These are phyloP conservation scores for Hypericum perforatum DNA, from an alignment of 345 rosid genomes.

Conservation along the genomic window DNA sequence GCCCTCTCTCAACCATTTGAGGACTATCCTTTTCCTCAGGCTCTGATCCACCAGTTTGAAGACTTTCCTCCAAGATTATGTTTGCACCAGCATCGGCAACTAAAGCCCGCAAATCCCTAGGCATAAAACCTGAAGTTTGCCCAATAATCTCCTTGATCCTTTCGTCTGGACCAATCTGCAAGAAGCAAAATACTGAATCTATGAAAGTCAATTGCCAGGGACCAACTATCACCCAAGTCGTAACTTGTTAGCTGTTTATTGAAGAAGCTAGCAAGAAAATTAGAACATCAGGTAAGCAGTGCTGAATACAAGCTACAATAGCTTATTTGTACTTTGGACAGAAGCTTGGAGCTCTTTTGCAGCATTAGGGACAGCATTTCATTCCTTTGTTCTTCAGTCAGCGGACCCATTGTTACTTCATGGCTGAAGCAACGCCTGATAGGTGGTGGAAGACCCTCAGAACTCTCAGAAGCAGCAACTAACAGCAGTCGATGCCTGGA, in stretches of 20 bases:
- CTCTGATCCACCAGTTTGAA: conserved; percentile 26
- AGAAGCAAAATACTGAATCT: conserved; percentile 18
- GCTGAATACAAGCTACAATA: no score
- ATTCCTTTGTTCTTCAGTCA: conserved; percentile 74
- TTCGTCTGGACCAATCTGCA: conserved; percentile 60
- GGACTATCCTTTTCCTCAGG: conserved; percentile 21
- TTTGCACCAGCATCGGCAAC: conserved; percentile 85
- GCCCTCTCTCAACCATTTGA: conserved; percentile 21
- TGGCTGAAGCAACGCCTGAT: conserved; percentile 97
- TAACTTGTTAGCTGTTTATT: no score
- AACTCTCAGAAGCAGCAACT: conserved; percentile 73
- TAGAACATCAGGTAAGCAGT: no score
- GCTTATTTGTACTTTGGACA: conserved; percentile 39
- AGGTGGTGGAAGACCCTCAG: conserved; percentile 78
- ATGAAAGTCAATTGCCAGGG: conserved; percentile 16
- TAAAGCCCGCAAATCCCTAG: conserved; percentile 75
- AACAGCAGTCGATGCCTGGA: conserved; percentile 49
- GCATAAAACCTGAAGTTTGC: conserved; percentile 93
- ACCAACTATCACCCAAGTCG: neutral
- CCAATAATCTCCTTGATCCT: conserved; percentile 62
- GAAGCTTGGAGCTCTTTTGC: conserved; percentile 55
- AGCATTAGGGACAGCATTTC: conserved; percentile 65
- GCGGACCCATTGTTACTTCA: conserved; percentile 66
- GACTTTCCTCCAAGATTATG: conserved; percentile 36
- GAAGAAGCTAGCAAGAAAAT: no score